A percentile compares a stretch with the other conserved stretches of the same genome.
These are phyloP conservation scores for Chrysanthemum makinoi DNA, from an alignment of 129 eudicot species.

Conservation along the genomic window DNA sequence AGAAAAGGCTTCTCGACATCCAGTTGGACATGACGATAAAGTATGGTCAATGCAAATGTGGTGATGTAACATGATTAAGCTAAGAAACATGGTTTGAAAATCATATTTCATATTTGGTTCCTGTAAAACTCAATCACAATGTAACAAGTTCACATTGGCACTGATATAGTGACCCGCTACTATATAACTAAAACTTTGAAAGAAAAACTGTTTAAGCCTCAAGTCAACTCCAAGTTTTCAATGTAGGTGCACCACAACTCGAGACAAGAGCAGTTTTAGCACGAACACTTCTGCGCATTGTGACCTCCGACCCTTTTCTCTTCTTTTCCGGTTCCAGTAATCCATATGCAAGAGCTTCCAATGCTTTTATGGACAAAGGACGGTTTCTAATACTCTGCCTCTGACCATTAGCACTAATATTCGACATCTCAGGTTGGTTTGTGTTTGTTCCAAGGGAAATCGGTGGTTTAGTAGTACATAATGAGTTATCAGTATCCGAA, in stretches of 20 bases:
- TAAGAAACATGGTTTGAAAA: background rate
- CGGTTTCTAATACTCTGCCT: constrained; percentile 53
- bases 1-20: no score
- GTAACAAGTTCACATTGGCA: background rate
- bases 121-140: background rate
- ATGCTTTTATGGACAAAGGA: constrained; percentile 44
- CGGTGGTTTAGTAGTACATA: background rate
- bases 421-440: background rate
- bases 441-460: background rate
- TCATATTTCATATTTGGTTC: background rate
- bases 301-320: constrained; percentile 19
- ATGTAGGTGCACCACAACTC: background rate
- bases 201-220: background rate
- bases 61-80: background rate
- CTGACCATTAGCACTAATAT: background rate
- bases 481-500: background rate
- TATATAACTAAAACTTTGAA: background rate
- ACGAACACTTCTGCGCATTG: constrained; percentile 27
- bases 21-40: no score
- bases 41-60: no score
- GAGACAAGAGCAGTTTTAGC: constrained; percentile 17
- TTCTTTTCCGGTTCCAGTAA: constrained; percentile 28
- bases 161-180: no score
- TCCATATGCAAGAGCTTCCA: constrained; percentile 46
- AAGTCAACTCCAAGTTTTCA: background rate